A percentile compares a stretch with the other conserved stretches of the same genome.
These are phyloP conservation scores for Colletotrichum brevisporum DNA, from an alignment of 2,329 filamentous ascomycete species.

Conservation along the genomic window DNA sequence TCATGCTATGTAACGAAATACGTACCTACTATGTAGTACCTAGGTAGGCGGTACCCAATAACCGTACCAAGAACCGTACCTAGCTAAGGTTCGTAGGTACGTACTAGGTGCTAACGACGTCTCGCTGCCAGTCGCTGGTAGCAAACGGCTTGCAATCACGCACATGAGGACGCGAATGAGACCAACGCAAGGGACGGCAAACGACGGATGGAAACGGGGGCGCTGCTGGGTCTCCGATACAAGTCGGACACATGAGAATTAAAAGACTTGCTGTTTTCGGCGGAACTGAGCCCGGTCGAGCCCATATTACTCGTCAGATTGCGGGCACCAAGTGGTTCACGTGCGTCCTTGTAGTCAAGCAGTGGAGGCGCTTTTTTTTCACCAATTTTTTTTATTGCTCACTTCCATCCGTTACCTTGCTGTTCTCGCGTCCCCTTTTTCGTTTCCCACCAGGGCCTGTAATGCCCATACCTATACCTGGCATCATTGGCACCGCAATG, in stretches of 20 bases:
- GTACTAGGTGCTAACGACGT: too few species aligned
- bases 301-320: conserved; percentile 39
- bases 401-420: background rate
- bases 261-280: conserved; percentile 33
- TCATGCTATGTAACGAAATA: too few species aligned
- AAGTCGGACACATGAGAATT: conserved; percentile 25
- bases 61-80: too few species aligned
- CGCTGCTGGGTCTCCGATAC: conserved; percentile 20
- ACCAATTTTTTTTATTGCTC: background rate
- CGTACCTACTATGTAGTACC: too few species aligned
- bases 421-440: too few species aligned
- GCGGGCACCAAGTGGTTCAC: conserved; percentile 26
- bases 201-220: conserved; percentile 33
- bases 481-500: background rate
- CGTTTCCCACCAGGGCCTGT: too few species aligned
- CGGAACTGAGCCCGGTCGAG: conserved; percentile 19
- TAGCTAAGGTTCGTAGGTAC: too few species aligned
- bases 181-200: conserved; percentile 25
- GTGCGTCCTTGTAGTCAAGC: conserved; percentile 20
- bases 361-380: conserved; percentile 13
- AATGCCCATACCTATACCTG: too few species aligned
- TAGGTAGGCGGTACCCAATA: too few species aligned
- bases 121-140: background rate
- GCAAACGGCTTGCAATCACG: conserved; percentile 16
- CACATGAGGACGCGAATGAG: conserved; percentile 18